phyloP scores from a whole-genome alignment of 2,329 filamentous ascomycete species.

The Exophiala sp. region DNA sequence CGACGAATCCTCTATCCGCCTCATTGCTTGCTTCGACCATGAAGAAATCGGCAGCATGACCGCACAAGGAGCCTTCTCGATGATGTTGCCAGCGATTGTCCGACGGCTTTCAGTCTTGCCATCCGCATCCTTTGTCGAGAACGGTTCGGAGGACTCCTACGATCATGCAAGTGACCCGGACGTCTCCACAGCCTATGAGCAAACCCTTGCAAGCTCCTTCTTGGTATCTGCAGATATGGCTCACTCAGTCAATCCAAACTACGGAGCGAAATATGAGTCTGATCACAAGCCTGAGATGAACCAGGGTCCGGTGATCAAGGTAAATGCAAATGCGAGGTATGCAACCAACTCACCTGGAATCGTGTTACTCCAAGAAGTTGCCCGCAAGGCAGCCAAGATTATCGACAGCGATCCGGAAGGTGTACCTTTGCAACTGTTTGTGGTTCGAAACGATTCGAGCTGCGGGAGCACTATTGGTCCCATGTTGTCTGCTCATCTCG shows the following conservation, averaged over 20 bases:
- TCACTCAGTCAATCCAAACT: slow-evolving; percentile 94
- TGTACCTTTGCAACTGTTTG: slow-evolving; percentile 91
- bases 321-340: slow-evolving; percentile 97
- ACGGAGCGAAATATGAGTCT: slow-evolving; percentile 82
- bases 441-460: slow-evolving; percentile 89
- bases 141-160: slow-evolving; percentile 62
- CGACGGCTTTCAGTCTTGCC: slow-evolving; percentile 80
- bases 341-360: slow-evolving; percentile 95
- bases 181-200: slow-evolving; percentile 80
- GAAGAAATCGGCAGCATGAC: slow-evolving; percentile 94
- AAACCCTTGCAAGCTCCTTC: slow-evolving; percentile 86
- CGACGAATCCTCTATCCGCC: slow-evolving; percentile 74
- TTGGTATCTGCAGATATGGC: slow-evolving; percentile 97
- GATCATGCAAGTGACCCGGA: slow-evolving; percentile 59
- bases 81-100: slow-evolving; percentile 81
- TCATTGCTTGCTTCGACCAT: slow-evolving; percentile 95
- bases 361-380: slow-evolving; percentile 84
- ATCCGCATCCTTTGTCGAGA: slow-evolving; percentile 49
- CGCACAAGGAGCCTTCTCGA: slow-evolving; percentile 90
- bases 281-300: slow-evolving; percentile 94
- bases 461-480: slow-evolving; percentile 97
- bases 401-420: slow-evolving; percentile 55
- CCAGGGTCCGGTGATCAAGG: slow-evolving; percentile 92
- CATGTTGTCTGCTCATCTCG: slow-evolving; percentile 85
- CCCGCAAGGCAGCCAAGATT: slow-evolving; percentile 54